Base-by-base conservation (phyloP, 2,329 filamentous ascomycete genomes). In the Aspergillus chevalieri region DNA sequence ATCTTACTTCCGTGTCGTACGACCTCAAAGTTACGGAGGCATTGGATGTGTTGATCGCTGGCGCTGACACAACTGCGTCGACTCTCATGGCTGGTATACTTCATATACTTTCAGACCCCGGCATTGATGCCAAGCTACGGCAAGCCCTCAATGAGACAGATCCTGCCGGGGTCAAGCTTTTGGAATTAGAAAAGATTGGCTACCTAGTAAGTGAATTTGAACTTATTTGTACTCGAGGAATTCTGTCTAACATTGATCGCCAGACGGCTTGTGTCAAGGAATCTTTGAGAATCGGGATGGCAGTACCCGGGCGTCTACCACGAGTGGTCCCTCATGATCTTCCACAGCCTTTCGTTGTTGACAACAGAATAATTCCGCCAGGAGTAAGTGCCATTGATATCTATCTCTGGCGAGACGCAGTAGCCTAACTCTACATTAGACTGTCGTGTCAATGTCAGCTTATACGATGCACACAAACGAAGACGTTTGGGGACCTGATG, bases 41-140 rank as follows among this genome's bases (percentile, higher is more conserved):
- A 4, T 24, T 50, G 30, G 45, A 47, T 36, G 48, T 53, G n/a
- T n/a, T 53, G 10, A 43, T 53, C 5, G 51, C 51, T 8, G 51
- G 48, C 1, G 7, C 51, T 10, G 51, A 53, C 22, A 53, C 51
- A 6, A 53, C 51, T n/a, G 51, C 51, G 10, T 41, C 48, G n/a
- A 48, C 51, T 12, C 45, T 53, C 3, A 50, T 43, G 15, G n/a
- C 48, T 7, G 51, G 28, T 6, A 6, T 52, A 1, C 10, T 44
- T 2, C 47, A 52, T 14, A 50, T 49, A 3, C 38, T 48, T 26
- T 14, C 15, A 4, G 43, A 38, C 8, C 12, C 43, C 2, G 21
- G 21, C 5, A 30, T 49, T 1, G 21, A 49, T 10, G 39, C 3
- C 2, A 19, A 22, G 15, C 21, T 43, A 14, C n/a, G n/a, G 8